phyloP scores from a whole-genome alignment of 768 basidiomycete species.

The Chiua virens region DNA sequence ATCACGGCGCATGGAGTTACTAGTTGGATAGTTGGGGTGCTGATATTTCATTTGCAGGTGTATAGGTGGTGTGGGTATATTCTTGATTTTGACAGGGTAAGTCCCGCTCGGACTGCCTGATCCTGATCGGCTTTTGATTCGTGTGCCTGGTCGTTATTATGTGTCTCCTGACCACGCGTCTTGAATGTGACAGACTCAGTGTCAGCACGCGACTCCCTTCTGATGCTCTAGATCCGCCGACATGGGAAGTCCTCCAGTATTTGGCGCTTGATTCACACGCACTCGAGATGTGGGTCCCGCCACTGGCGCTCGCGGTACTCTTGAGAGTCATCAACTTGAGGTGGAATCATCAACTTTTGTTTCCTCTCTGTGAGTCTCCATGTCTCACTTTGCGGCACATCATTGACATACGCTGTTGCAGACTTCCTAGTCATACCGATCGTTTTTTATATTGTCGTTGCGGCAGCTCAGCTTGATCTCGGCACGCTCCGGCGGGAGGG shows the following conservation, averaged over 20 bases:
- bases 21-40: background rate
- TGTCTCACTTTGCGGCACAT: background rate
- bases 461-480: constrained; percentile 61
- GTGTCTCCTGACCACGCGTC: background rate
- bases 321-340: constrained; percentile 78
- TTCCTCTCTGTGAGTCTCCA: constrained; percentile 71
- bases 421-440: constrained; percentile 81
- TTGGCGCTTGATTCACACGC: constrained; percentile 67
- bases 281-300: constrained; percentile 76
- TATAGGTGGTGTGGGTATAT: constrained; percentile 95
- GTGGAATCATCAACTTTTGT: constrained; percentile 86
- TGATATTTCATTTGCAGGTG: constrained; percentile 42
- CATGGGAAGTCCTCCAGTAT: constrained; percentile 60
- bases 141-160: background rate
- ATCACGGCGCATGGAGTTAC: background rate
- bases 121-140: background rate
- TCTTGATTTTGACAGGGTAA: constrained; percentile 87
- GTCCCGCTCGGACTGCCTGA: constrained; percentile 12
- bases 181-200: constrained; percentile 55
- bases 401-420: constrained; percentile 23
- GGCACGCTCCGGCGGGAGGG: constrained; percentile 57
- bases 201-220: constrained; percentile 83
- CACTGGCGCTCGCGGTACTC: constrained; percentile 71
- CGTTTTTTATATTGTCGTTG: constrained; percentile 81
- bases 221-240: constrained; percentile 64